Evolutionary conservation across 805 yeast species (phyloP).

Genomic region (Starmerella sp.): DNA sequence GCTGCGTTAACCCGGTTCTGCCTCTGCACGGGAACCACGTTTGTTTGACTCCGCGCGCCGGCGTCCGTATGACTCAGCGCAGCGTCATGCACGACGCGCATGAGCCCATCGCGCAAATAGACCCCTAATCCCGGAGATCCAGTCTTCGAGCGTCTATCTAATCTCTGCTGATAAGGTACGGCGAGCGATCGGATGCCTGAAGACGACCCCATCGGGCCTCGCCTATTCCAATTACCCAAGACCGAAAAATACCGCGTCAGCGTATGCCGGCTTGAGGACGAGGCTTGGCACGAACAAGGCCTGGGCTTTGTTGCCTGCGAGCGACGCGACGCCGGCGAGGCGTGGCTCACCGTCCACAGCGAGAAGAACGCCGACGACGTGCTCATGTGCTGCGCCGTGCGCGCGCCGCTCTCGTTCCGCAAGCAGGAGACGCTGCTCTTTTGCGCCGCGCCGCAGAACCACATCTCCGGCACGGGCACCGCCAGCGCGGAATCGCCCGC

Average conservation of each 20-base stretch:
- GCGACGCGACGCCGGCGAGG: conserved; percentile 27
- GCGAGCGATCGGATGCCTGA: background rate
- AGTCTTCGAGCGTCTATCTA: background rate
- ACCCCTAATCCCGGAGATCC: background rate
- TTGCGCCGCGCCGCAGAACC: conserved; percentile 59
- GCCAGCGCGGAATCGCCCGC: background rate
- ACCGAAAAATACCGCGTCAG: conserved; percentile 65
- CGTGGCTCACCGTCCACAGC: conserved; percentile 60
- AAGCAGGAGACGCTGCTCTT: conserved; percentile 89
- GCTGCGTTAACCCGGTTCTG: background rate
- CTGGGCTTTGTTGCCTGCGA: conserved; percentile 84
- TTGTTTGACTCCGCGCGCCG: background rate
- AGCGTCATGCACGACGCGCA: conserved; percentile 3
- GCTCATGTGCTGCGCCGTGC: conserved; percentile 54
- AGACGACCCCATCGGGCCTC: conserved; percentile 11
- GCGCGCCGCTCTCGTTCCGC: conserved; percentile 72
- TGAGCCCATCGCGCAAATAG: background rate
- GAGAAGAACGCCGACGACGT: conserved; percentile 51
- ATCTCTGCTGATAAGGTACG: background rate
- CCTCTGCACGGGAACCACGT: background rate
- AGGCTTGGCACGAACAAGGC: conserved; percentile 84
- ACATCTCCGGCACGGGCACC: conserved; percentile 24
- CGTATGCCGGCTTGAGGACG: conserved; percentile 72
- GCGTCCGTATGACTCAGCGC: background rate
- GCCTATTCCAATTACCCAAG: conserved; percentile 33